Base-by-base conservation (phyloP, 2,329 filamentous ascomycete species). In the Dactylonectria estremocensis region DNA sequence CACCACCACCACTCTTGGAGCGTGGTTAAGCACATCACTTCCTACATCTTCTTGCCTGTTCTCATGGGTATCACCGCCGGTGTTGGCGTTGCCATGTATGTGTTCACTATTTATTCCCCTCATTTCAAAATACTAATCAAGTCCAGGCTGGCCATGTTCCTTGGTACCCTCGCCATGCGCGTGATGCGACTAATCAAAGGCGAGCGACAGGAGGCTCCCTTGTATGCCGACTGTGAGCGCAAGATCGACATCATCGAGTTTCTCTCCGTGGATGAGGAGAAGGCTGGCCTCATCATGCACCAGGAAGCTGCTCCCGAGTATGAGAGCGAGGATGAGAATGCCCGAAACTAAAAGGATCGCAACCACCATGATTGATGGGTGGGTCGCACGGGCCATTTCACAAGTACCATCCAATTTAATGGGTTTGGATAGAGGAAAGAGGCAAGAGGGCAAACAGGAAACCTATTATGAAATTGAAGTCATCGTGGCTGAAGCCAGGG, bases 21-120 rank as follows among this genome's bases (percentile, higher is more conserved):
- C 60, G 79, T 90, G 28, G 71, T 90, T 53, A 84, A 85, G 75
- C 87, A 87, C 73, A 84, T 92, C 56, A 84, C 87, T 69, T 83
- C 89, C 43, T 89, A 91, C 68, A 86, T 94, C 50, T 78, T 94
- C 54, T 83, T 94, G 45, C 92, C 92, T 2, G 84, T 93, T 60
- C 81, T 92, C 59, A 86, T 93, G 70, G 92, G 92, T 66, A 86
- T 94, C 70, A 85, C 89, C 24, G 90, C 91, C 50, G 92, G 92
- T 76, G 86, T 93, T 61, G 85, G 86, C 33, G 89, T 91, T 69
- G 92, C 91, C 79, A 78, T 93, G 86, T 88, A 83, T 77, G 86
- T 84, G 37, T 40, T 50, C 28, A 31, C 37, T 49, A 31, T 33
- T 46, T 22, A 9, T n/a, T 14, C 22, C 33, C 5, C 28, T 37